These are phyloP conservation scores for Liriodendron chinense DNA, from an alignment of 164 flowering plant species.

Conservation along the genomic window DNA sequence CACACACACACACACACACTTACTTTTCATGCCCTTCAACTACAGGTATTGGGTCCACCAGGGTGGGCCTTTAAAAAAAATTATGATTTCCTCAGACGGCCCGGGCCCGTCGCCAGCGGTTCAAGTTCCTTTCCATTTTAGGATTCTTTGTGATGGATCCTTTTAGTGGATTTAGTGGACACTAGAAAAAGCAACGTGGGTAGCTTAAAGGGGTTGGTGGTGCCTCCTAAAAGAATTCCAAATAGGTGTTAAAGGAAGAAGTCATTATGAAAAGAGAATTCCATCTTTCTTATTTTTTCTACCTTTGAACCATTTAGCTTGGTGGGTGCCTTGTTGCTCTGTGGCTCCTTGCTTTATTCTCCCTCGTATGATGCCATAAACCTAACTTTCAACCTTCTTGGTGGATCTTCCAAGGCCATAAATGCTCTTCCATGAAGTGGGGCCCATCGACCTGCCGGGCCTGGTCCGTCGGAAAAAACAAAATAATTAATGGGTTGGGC, in stretches of 20 bases:
- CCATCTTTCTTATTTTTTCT: slow-evolving; percentile 15
- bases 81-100: neutral
- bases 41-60: neutral
- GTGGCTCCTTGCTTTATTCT: slow-evolving; percentile 37
- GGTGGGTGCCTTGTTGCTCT: slow-evolving; percentile 29
- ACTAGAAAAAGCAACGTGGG: slow-evolving; percentile 22
- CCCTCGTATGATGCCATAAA: slow-evolving; percentile 5
- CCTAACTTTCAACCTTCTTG: slow-evolving; percentile 20
- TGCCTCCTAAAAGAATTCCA: slow-evolving; percentile 25
- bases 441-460: no score
- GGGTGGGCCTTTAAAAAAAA: neutral
- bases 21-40: neutral
- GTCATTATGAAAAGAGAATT: slow-evolving; percentile 35
- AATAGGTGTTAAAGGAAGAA: slow-evolving; percentile 27
- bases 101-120: no score
- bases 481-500: neutral
- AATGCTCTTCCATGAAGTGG: no score
- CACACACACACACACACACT: no score
- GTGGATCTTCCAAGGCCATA: slow-evolving; percentile 4
- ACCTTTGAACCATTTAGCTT: slow-evolving; percentile 23
- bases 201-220: slow-evolving; percentile 14
- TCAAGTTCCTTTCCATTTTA: neutral
- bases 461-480: no score
- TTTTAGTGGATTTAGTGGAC: slow-evolving; percentile 1
- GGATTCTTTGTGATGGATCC: neutral